These are phyloP conservation scores for Nasturtium officinale DNA, from an alignment of 345 rosid species.

Conservation along the genomic window DNA sequence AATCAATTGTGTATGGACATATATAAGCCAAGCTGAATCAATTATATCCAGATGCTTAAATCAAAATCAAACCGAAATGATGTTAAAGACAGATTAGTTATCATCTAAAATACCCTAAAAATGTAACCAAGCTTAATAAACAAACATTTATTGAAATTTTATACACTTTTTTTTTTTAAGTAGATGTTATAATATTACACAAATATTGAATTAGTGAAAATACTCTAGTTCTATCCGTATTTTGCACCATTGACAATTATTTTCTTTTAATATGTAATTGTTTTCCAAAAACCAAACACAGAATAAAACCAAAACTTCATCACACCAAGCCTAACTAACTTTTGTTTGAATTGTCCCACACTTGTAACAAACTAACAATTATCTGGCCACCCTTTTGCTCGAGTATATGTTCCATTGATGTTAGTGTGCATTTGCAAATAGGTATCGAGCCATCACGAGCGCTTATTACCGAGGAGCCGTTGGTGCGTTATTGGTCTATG, in stretches of 20 bases:
- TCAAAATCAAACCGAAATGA: background rate
- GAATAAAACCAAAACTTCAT: background rate
- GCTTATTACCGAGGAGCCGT: slow-evolving; percentile 88
- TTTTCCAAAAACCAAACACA: background rate
- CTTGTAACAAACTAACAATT: background rate
- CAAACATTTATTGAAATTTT: background rate
- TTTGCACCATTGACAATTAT: background rate
- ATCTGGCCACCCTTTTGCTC: background rate
- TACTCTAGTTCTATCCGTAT: background rate
- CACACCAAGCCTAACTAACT: too few species aligned
- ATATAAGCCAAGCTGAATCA: slow-evolving; percentile 1
- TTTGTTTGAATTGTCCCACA: background rate
- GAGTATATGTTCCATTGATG: background rate
- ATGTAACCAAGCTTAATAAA: background rate
- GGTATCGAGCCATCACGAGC: slow-evolving; percentile 82
- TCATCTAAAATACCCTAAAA: background rate
- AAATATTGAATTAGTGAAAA: background rate
- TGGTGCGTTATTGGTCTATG: slow-evolving; percentile 81
- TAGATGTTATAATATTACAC: background rate
- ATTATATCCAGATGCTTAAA: background rate
- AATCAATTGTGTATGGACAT: background rate
- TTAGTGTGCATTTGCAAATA: slow-evolving; percentile 7
- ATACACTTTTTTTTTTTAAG: too few species aligned
- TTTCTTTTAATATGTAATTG: background rate
- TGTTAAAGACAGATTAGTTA: background rate